Evolutionary conservation across 2,329 filamentous ascomycete species (phyloP).

Genomic region (Neopestalotiopsis sp.): DNA sequence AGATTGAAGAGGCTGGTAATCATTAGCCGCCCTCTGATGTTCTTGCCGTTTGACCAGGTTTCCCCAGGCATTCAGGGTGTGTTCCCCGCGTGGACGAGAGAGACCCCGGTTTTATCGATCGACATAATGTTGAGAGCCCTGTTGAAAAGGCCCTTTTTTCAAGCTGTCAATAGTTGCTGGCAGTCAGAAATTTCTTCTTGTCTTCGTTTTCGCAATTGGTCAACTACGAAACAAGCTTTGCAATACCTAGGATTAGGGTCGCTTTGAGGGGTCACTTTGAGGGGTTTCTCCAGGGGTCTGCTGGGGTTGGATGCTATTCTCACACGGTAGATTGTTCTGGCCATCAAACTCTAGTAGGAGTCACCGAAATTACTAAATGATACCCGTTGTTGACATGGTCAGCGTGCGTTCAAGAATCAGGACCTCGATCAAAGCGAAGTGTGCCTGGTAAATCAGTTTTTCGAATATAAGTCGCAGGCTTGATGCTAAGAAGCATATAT

Average conservation of each 20-base stretch:
- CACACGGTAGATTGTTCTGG: not conserved
- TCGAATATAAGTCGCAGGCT: not conserved
- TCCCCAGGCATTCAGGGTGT: not conserved
- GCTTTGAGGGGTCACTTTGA: not conserved
- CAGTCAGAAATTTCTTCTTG: not conserved
- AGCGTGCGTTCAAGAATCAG: not conserved
- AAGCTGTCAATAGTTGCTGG: not conserved
- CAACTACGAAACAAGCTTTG: not conserved
- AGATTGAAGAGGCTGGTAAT: not conserved
- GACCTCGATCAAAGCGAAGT: not conserved
- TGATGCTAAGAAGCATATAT: not conserved
- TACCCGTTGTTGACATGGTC: not conserved
- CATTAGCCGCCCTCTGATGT: not conserved
- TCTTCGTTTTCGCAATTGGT: not conserved
- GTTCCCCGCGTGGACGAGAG: not conserved
- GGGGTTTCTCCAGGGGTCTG: no score
- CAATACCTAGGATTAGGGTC: not conserved
- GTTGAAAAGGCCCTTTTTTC: not conserved
- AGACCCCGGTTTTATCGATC: not conserved
- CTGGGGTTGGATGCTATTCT: not conserved
- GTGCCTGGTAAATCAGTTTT: not conserved
- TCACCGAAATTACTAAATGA: not conserved
- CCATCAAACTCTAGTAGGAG: not conserved
- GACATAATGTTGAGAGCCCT: not conserved
- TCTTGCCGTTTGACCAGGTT: not conserved